phyloP scores from a whole-genome alignment of 2,329 filamentous ascomycete species.

The Cercospora janseana region DNA sequence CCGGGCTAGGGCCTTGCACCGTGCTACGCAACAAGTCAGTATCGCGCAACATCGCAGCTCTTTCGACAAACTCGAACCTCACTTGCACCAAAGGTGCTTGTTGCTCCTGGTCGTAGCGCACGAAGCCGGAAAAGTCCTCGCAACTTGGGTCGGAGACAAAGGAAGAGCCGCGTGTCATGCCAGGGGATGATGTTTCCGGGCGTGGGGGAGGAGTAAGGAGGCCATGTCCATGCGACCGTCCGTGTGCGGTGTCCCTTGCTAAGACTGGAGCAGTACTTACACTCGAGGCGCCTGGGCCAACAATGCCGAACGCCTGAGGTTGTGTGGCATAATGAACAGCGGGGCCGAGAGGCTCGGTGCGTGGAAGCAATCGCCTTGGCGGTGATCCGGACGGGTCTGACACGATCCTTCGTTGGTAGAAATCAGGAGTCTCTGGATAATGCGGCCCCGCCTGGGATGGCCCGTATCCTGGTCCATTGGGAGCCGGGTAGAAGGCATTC shows the following conservation, averaged over 20 bases:
- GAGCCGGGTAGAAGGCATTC: conserved; percentile 8
- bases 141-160: background rate
- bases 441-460: conserved; percentile 15
- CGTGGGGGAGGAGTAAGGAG: conserved; percentile 19
- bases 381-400: conserved; percentile 21
- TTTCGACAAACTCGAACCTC: conserved; percentile 29
- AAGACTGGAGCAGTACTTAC: conserved; percentile 22
- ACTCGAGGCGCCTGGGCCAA: conserved; percentile 15
- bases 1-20: conserved; percentile 9
- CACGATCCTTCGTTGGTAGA: conserved; percentile 24
- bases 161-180: background rate
- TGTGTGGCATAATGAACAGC: conserved; percentile 6
- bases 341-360: conserved; percentile 4
- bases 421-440: conserved; percentile 15
- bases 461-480: conserved; percentile 13
- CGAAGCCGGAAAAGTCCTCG: conserved; percentile 32
- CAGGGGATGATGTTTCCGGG: conserved; percentile 19
- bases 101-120: conserved; percentile 33
- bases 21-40: conserved; percentile 28
- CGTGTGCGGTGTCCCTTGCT: conserved; percentile 6
- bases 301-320: conserved; percentile 14
- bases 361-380: conserved; percentile 17
- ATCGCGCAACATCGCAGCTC: background rate
- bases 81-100: conserved; percentile 6
- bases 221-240: conserved; percentile 12